Evolutionary conservation across 1,284 basidiomycete species (phyloP).

Genomic region (Athelia psychrophila): DNA sequence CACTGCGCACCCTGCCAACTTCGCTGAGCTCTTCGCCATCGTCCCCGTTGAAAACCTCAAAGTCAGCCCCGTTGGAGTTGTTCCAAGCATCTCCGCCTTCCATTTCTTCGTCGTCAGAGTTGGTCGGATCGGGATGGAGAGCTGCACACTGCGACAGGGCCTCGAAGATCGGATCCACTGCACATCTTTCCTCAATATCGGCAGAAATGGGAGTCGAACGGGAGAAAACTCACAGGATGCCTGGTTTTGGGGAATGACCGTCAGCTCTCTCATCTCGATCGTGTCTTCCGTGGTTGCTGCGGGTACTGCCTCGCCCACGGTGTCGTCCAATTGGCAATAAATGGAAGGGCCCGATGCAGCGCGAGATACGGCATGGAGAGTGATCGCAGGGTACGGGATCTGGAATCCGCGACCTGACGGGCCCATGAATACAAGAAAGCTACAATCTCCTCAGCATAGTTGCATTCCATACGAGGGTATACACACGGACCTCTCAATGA

Average conservation of each 20-base stretch:
- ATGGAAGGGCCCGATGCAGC: conserved; percentile 63
- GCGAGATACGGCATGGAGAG: conserved; percentile 85
- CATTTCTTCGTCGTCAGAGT: conserved; percentile 45
- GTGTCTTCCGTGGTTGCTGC: conserved; percentile 42
- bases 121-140: conserved; percentile 78
- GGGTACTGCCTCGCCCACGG: conserved; percentile 21
- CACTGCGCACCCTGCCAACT: conserved; percentile 92
- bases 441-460: conserved; percentile 26
- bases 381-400: conserved; percentile 82
- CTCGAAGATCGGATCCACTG: conserved; percentile 88
- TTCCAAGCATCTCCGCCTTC: conserved; percentile 62
- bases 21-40: conserved; percentile 72
- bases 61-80: conserved; percentile 29
- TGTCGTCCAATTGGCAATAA: conserved; percentile 88
- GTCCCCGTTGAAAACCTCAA: conserved; percentile 61
- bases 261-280: conserved; percentile 71
- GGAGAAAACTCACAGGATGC: conserved; percentile 50
- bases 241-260: conserved; percentile 61
- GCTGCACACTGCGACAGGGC: conserved; percentile 87
- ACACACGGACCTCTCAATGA: conserved; percentile 73
- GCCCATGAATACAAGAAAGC: conserved; percentile 77
- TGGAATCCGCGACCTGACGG: conserved; percentile 68
- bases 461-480: conserved; percentile 29
- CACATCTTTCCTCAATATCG: conserved; percentile 4
- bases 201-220: conserved; percentile 5